Base-by-base conservation (phyloP, 345 rosid species). In the Zanthoxylum bungeanum region DNA sequence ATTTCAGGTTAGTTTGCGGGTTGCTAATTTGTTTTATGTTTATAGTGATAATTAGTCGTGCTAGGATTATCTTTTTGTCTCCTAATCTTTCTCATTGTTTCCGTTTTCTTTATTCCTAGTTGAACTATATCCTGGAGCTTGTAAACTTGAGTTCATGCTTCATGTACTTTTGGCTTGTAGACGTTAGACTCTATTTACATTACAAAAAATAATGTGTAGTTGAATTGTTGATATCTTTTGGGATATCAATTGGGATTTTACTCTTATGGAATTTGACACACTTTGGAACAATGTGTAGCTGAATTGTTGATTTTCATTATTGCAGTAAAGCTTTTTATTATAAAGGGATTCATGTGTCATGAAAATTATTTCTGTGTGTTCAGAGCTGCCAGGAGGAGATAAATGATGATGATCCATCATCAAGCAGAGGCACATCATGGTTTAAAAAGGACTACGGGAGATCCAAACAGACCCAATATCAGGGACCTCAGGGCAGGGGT, bases 341-440 rank as follows among this genome's bases (percentile, higher is more conserved):
- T 7, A 68, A 36, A 59, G 55, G 42, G 27, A 31, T 76, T 76
- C 7, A 22, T n/a, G 28, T 63, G 24, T 68, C 56, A 44, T 59
- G 31, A 57, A 30, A n/a, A 69, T 60, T 69, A 10, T 58, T 68
- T 59, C 12, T 25, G 58, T 60, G 17, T 68, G 55, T 75, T 30
- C 84, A 94, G 98, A 73, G 73, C 27, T 87, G 86, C 89, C 75
- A 74, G 46, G 76, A 82, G 73, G 88, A 77, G 53, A 74, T 78
- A 81, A 79, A 76, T 60, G 82, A 88, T 49, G 84, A 79, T 42
- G 82, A 80, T 68, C 79, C 87, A 2, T 77, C 82, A 30, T 82
- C 89, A 47, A 80, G 86, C 47, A 76, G 79, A 73, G 85, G 72
- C 14, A 51, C 77, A 50, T 86, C 97, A 0, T 85, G 97, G 97